Conservation (phyloP, 1,284 basidiomycete species). For the Ustilago loliicola region DNA sequence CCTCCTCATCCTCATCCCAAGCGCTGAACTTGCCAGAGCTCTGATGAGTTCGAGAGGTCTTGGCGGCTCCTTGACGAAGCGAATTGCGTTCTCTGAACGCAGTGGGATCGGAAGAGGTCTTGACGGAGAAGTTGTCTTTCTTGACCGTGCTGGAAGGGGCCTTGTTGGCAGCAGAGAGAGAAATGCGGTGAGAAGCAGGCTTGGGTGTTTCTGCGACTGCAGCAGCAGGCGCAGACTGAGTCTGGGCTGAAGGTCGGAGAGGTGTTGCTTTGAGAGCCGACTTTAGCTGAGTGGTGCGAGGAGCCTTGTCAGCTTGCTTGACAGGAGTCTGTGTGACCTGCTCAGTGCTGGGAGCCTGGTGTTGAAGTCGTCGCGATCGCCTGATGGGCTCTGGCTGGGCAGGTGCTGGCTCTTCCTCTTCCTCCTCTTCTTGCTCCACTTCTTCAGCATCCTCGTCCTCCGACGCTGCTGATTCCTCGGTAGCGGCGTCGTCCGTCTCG, state of each 20-base stretch:
- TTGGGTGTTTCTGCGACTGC: conserved; percentile 32
- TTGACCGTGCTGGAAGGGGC: conserved; percentile 29
- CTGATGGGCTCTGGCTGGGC: conserved; percentile 34
- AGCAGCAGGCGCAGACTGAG: conserved; percentile 16
- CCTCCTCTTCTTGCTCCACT: conserved; percentile 31
- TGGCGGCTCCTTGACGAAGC: conserved; percentile 63
- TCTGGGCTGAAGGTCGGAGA: conserved; percentile 24
- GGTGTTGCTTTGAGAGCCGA: conserved; percentile 50
- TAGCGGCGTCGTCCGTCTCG: conserved; percentile 26
- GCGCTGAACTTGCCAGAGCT: conserved; percentile 64
- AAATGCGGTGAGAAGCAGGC: conserved; percentile 43
- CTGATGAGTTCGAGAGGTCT: conserved; percentile 61
- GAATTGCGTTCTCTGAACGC: conserved; percentile 57
- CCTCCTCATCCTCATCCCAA: conserved; percentile 67
- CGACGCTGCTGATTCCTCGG: conserved; percentile 25
- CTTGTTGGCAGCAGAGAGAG: conserved; percentile 44
- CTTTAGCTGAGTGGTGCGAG: conserved; percentile 36
- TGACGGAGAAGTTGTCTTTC: conserved; percentile 60
- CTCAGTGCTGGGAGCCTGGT: conserved; percentile 24
- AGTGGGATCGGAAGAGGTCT: conserved; percentile 38
- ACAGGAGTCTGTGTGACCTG: conserved; percentile 25
- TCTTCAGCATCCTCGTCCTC: conserved; percentile 28
- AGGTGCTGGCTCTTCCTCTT: conserved; percentile 22
- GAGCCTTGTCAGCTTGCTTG: conserved; percentile 31
- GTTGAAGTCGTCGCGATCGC: conserved; percentile 39